These are phyloP conservation scores for Hymenoscyphus infarciens DNA, from an alignment of 2,329 filamentous ascomycete species.

Conservation along the genomic window DNA sequence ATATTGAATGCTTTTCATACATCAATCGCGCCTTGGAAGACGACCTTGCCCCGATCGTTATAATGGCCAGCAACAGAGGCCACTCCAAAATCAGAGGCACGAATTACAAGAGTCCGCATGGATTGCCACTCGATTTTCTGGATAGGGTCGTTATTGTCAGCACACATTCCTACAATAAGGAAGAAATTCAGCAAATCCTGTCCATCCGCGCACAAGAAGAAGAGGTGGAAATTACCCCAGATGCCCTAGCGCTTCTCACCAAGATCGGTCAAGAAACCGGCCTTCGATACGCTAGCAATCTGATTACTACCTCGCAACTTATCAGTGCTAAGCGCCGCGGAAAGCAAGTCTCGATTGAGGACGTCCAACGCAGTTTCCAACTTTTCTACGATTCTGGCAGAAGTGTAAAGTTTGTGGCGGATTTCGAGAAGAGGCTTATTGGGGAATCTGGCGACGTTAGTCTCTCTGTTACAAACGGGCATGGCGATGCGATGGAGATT, in stretches of 20 bases:
- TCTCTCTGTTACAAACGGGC: constrained; percentile 54
- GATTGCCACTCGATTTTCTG: constrained; percentile 90
- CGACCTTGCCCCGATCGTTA: constrained; percentile 92
- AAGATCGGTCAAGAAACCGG: constrained; percentile 94
- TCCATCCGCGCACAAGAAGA: constrained; percentile 92
- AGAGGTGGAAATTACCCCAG: constrained; percentile 85
- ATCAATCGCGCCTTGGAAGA: constrained; percentile 96
- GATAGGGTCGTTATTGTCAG: constrained; percentile 96
- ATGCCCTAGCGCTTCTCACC: constrained; percentile 86
- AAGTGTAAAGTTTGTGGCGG: constrained; percentile 84
- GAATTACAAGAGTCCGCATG: constrained; percentile 88
- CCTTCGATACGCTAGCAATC: constrained; percentile 92
- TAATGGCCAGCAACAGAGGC: constrained; percentile 98
- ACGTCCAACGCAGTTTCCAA: constrained; percentile 89
- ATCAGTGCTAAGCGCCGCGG: constrained; percentile 81
- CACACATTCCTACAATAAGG: constrained; percentile 76
- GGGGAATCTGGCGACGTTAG: constrained; percentile 79
- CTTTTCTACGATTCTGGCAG: constrained; percentile 88
- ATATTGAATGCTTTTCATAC: constrained; percentile 98
- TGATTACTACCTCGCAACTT: constrained; percentile 91
- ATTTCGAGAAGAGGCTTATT: constrained; percentile 91
- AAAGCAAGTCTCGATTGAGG: constrained; percentile 78
- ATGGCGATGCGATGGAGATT: constrained; percentile 66
- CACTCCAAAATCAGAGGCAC: constrained; percentile 90
- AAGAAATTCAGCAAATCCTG: constrained; percentile 90